These are phyloP conservation scores for Monosporascus sp. DNA, from an alignment of 2,329 filamentous ascomycete genomes.

Conservation along the genomic window DNA sequence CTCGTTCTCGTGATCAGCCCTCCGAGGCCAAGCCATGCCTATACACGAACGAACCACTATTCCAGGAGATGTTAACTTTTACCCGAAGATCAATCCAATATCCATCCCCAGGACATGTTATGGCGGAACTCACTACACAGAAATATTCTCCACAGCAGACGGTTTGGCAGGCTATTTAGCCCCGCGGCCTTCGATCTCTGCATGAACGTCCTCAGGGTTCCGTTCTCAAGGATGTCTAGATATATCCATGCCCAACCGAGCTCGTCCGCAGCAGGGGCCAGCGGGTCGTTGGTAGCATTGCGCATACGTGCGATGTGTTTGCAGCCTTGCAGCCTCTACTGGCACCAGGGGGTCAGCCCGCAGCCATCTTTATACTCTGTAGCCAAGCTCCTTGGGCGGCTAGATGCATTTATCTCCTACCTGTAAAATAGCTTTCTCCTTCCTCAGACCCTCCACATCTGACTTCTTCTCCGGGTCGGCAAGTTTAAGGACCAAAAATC, in stretches of 20 bases:
- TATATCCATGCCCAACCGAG: slow-evolving; percentile 7
- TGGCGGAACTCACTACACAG: slow-evolving; percentile 4
- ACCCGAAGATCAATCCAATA: no score
- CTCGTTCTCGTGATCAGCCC: slow-evolving; percentile 1
- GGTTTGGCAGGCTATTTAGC: slow-evolving; percentile 2
- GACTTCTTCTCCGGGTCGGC: slow-evolving; percentile 2
- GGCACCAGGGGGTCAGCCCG: neutral
- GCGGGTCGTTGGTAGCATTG: neutral
- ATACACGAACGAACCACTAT: slow-evolving; percentile 8
- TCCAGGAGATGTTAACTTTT: neutral
- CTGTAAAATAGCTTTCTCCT: slow-evolving; percentile 2
- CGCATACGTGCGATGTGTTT: slow-evolving; percentile 3
- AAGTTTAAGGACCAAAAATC: slow-evolving; percentile 5
- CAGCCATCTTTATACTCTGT: neutral
- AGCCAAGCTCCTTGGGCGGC: no score
- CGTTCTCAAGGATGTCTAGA: slow-evolving; percentile 6
- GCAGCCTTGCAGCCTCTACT: neutral
- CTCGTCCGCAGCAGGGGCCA: neutral
- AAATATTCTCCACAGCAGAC: slow-evolving; percentile 6
- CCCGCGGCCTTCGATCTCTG: neutral
- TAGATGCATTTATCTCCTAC: neutral
- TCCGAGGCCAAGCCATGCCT: slow-evolving; percentile 4
- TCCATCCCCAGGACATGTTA: no score
- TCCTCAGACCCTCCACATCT: slow-evolving; percentile 2
- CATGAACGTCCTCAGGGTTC: slow-evolving; percentile 7